phyloP scores from a whole-genome alignment of 2,329 filamentous ascomycete genomes.

The Daldinia eschscholtzii region DNA sequence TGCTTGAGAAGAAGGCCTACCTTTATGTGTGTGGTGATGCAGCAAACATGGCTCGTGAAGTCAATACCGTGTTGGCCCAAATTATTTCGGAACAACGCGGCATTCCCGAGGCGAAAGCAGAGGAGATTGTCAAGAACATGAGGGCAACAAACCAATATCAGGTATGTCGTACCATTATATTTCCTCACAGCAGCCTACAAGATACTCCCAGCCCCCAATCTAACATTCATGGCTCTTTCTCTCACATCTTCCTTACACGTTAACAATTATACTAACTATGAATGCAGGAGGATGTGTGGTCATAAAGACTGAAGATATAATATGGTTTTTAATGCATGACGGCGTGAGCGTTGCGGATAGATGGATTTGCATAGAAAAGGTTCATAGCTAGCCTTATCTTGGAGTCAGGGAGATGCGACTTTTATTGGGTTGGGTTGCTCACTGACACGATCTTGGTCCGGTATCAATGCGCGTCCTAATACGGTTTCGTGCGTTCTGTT shows the following conservation, averaged over 20 bases:
- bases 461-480: constrained; percentile 42
- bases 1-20: constrained; percentile 88
- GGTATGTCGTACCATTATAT: constrained; percentile 62
- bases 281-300: constrained; percentile 78
- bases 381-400: constrained; percentile 37
- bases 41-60: constrained; percentile 95
- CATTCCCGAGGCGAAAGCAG: constrained; percentile 85
- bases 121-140: constrained; percentile 98
- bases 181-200: constrained; percentile 11
- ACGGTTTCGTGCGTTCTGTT: constrained; percentile 29
- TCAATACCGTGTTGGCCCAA: constrained; percentile 86
- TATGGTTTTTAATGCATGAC: constrained; percentile 43
- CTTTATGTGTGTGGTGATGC: constrained; percentile 99
- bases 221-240: constrained; percentile 3
- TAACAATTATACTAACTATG: constrained; percentile 49
- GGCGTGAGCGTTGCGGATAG: constrained; percentile 44
- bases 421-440: constrained; percentile 29
- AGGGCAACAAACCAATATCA: constrained; percentile 95
- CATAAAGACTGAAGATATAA: constrained; percentile 56
- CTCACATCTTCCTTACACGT: neutral
- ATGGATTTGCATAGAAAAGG: constrained; percentile 46
- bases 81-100: constrained; percentile 88
- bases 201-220: constrained; percentile 11
- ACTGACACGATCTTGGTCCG: constrained; percentile 35
- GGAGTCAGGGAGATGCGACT: constrained; percentile 44